phyloP scores from a whole-genome alignment of 257 asterid genomes.

The Jacaranda mimosifolia region DNA sequence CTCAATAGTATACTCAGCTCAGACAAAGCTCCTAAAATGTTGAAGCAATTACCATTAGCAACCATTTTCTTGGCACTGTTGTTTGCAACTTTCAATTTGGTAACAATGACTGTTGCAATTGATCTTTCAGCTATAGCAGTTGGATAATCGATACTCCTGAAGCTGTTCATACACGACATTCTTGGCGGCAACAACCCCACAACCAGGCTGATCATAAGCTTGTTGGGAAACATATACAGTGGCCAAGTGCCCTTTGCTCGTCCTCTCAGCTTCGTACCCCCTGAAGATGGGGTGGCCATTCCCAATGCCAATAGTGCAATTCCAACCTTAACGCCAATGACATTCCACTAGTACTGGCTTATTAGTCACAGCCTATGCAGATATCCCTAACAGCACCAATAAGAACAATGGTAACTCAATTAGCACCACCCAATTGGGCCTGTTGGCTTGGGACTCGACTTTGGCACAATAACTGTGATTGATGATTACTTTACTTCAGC shows the following conservation, averaged over 20 bases:
- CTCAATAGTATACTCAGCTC: neutral
- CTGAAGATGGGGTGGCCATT: constrained; percentile 64
- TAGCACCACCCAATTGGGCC: constrained; percentile 54
- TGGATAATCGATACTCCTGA: constrained; percentile 50
- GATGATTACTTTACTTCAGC: constrained; percentile 67
- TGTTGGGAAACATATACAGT: constrained; percentile 84
- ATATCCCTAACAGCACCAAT: constrained; percentile 35
- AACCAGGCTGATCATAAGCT: constrained; percentile 82
- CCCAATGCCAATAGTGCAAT: constrained; percentile 88
- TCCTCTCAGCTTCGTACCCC: constrained; percentile 81
- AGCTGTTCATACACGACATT: constrained; percentile 89
- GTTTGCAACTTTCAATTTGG: constrained; percentile 40
- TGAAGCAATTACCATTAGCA: constrained; percentile 31
- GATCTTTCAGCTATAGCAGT: constrained; percentile 41
- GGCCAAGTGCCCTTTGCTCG: constrained; percentile 93
- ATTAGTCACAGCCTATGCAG: constrained; percentile 67
- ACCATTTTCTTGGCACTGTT: constrained; percentile 42
- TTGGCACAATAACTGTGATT: constrained; percentile 67
- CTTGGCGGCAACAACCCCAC: constrained; percentile 92
- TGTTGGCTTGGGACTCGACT: constrained; percentile 61
- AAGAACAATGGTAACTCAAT: constrained; percentile 28
- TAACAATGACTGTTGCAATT: constrained; percentile 35
- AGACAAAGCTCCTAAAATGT: constrained; percentile 46
- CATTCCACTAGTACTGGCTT: constrained; percentile 79
- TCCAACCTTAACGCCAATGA: constrained; percentile 75